Evolutionary conservation across 139 green algal species (phyloP), one percentile per base, ranked within the genome.

Genomic region (Chlorella sp.): DNA sequence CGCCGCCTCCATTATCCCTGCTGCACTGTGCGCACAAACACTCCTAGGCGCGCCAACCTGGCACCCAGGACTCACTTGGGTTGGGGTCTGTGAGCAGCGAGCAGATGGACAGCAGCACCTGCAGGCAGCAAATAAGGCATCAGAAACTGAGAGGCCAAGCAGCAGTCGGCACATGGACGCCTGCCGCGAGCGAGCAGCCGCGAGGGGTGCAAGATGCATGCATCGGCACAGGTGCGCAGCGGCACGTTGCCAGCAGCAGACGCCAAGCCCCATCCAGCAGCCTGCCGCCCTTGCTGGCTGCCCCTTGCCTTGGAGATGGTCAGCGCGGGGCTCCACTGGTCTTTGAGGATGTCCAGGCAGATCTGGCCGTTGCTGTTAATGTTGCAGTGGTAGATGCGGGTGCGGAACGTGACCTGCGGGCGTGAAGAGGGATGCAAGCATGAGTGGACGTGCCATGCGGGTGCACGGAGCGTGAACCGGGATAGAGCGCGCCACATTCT

Each of bases 351-450:
- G 87, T 98, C 96, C 19, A 98, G 84, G 87, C 96, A 98, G 76
- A 98, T 98, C 48, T 94, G 81, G 26, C 96, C 96, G 62, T 90
- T 92, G 82, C 82, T 94, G 88, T 96, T 98, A 56, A 98, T 94
- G 92, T 98, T 98, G 88, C 96, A 98, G 90, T 98, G 96, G 88
- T 98, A 98, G 85, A 98, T 98, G 56, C 95, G 92, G 4, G 96
- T 98, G 40, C 91, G 87, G 88, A 98, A 98, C 2, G 90, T 90
- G 44, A 98, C 90, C 92, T 90, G 86, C 48, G 4, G n/a, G 3
- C 36, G 34, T 28, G 43, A 40, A 32, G 43, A 5, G 46, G 0
- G 28, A 8, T n/a, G n/a, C n/a, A n/a, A n/a, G n/a, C n/a, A n/a
- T n/a, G n/a, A n/a, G n/a, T n/a, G n/a, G n/a, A n/a, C n/a, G n/a